Evolutionary conservation across 169 alveolate species (phyloP), one percentile per base, ranked within the genome.

Genomic region (Eimeria sp.): DNA sequence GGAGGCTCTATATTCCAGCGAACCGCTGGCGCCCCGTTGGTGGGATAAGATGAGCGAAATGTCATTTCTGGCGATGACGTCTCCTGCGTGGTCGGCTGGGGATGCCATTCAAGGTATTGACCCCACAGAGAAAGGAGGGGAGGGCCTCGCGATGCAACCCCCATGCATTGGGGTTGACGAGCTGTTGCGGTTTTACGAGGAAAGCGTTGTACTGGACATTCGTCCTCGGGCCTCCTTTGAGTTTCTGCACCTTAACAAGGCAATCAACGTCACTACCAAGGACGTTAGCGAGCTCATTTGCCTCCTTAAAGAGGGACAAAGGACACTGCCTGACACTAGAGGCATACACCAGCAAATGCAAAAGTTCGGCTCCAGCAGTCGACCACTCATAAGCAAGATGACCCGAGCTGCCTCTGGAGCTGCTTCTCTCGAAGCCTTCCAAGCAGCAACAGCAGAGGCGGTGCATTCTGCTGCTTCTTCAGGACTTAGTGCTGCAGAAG

Each of bases 171-270:
- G 91, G 14, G 91, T 83, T 6, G 91, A 83, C 57, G 91, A 13
- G 34, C 61, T 83, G 91, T 57, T 83, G 91, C 91, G 30, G 75
- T 83, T 83, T 67, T 30, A 43, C 30, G 75, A 83, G 14, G 91
- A 83, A 51, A 83, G 91, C 91, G 34, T 83, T 2, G 96, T 92
- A 40, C 45, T 92, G 61, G 96, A 92, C 61, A 54, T 92, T 16
- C 96, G 96, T 47, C 83, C 92, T 6, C 90, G 84, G 5, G 70
- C 70, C 11, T 13, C 75, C 61, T 92, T 92, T 43, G 78, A 61
- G n/a, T n/a, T 3, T 43, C 14, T 65, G 20, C 92, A 58, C 30
- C 70, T 92, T 61, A 63, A 14, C 58, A 63, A 43, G 58, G 82
- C 96, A 2, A 63, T 67, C 34, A 57, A 61, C 30, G 92, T 92